Evolutionary conservation across 441 rosid genomes (phyloP).

Genomic region (Biscutella auriculata): DNA sequence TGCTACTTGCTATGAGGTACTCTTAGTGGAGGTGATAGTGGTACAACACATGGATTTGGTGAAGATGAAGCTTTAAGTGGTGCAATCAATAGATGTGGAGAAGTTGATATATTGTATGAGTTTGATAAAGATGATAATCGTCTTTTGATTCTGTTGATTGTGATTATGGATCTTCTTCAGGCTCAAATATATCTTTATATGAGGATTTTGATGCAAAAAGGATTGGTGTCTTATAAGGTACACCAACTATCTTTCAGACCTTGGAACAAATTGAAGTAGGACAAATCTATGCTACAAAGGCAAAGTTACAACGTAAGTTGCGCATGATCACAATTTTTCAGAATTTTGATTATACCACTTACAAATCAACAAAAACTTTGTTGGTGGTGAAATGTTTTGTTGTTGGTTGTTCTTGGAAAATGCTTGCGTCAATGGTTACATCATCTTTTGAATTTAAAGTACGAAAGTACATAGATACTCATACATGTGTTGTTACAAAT

Average conservation of each 20-base stretch:
- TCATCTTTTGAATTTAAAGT: not conserved
- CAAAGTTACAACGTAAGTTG: not conserved
- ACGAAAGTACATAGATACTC: not conserved
- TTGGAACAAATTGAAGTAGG: not conserved
- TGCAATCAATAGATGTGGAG: too few relatives aligned
- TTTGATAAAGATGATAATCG: not conserved
- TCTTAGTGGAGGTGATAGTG: too few relatives aligned
- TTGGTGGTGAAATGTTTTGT: not conserved
- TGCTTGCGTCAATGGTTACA: not conserved
- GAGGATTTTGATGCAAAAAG: not conserved
- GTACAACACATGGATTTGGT: too few relatives aligned
- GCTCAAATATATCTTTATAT: not conserved
- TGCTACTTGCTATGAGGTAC: too few relatives aligned
- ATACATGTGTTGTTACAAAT: not conserved
- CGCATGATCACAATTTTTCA: constrained; percentile 3
- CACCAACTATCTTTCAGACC: not conserved
- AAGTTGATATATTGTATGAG: too few relatives aligned
- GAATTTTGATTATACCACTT: not conserved
- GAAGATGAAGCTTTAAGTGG: too few relatives aligned
- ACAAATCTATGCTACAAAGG: not conserved
- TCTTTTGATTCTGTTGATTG: not conserved
- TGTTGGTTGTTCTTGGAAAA: not conserved
- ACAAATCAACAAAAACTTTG: not conserved
- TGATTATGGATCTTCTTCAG: not conserved
- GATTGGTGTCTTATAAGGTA: not conserved